phyloP scores from a whole-genome alignment of 305 asterid genomes.

The Solanum hybrid region DNA sequence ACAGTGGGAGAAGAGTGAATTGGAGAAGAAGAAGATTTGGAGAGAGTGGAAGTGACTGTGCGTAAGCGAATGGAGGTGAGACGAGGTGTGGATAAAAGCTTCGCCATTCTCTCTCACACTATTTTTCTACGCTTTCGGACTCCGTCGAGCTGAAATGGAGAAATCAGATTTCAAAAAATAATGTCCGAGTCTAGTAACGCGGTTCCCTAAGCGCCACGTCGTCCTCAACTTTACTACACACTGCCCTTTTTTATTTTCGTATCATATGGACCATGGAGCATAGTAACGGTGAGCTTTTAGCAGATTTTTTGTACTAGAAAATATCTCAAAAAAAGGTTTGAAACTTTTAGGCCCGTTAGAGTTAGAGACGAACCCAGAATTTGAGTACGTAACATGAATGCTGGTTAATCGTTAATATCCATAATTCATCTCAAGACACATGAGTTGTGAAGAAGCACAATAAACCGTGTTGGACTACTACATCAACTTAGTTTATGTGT shows the following conservation, averaged over 20 bases:
- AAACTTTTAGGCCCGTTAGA: neutral
- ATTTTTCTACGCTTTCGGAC: neutral
- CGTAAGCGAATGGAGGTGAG: neutral
- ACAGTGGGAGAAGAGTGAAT: slow-evolving; percentile 4
- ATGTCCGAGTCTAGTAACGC: neutral
- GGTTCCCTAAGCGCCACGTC: slow-evolving; percentile 2
- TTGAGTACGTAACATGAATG: neutral
- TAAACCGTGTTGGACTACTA: neutral
- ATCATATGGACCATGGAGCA: neutral
- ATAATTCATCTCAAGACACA: neutral
- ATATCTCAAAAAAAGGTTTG: neutral
- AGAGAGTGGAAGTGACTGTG: neutral
- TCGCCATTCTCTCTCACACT: slow-evolving; percentile 19
- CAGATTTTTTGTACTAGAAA: neutral
- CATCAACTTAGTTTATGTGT: neutral
- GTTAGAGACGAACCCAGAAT: neutral
- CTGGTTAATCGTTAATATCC: neutral
- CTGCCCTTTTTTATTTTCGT: neutral
- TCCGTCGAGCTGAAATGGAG: neutral
- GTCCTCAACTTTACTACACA: neutral
- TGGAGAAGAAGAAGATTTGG: slow-evolving; percentile 16
- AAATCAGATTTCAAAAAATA: neutral
- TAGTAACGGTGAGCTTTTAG: neutral
- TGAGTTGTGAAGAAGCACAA: neutral
- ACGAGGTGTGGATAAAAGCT: slow-evolving; percentile 12